These are phyloP conservation scores for Cutaneotrichosporon sp. DNA, from an alignment of 1,284 basidiomycete species.

Conservation along the genomic window DNA sequence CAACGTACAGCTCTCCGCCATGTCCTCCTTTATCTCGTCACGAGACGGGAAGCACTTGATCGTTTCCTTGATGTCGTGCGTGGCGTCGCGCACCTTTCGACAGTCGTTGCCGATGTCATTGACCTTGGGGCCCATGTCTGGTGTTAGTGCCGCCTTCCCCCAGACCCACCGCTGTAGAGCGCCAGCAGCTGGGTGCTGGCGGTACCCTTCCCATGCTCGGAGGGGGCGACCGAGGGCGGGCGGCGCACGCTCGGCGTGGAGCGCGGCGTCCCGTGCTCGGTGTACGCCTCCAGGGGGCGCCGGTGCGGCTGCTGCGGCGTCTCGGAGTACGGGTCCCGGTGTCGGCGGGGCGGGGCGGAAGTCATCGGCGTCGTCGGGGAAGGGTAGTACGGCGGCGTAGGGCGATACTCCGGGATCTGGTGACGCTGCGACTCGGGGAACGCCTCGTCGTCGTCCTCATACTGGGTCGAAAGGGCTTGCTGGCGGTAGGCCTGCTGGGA, in stretches of 20 bases:
- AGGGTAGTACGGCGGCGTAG: not conserved
- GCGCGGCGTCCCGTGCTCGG: not conserved
- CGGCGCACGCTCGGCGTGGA: not conserved
- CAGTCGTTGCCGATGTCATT: not conserved
- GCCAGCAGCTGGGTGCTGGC: not conserved
- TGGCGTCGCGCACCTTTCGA: slow-evolving; percentile 30
- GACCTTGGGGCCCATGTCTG: slow-evolving; percentile 16
- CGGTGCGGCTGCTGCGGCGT: not conserved
- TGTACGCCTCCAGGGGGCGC: not conserved
- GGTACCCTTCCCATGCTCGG: not conserved
- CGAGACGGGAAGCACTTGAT: slow-evolving; percentile 32
- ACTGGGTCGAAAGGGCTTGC: not conserved
- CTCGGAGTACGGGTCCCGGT: not conserved
- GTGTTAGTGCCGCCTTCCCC: not conserved
- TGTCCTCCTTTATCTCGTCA: slow-evolving; percentile 37
- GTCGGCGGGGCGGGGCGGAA: not conserved
- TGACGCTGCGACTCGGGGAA: not conserved
- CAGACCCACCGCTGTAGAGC: not conserved
- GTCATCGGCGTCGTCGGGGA: not conserved
- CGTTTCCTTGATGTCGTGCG: slow-evolving; percentile 33
- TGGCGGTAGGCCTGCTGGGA: not conserved
- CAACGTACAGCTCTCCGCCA: slow-evolving; percentile 31
- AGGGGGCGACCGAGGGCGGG: not conserved
- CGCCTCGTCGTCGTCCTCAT: not conserved
- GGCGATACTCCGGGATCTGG: not conserved